Base-by-base conservation (phyloP, 371 early-diverging fungal species). In the Choanephora cucurbitarum region DNA sequence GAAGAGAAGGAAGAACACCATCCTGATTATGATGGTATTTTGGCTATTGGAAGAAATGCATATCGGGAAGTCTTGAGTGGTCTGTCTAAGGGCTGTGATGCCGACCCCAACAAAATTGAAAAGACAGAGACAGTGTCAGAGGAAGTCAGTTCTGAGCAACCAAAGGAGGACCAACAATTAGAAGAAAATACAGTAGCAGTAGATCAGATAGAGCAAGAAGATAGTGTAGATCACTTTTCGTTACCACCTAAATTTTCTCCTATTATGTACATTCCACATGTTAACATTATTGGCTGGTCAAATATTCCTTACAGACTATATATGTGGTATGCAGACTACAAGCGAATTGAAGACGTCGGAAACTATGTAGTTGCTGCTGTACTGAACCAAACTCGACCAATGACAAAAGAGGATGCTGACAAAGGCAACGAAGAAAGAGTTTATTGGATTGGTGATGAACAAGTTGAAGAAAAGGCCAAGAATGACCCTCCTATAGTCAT, bases 261-360 rank as follows among this genome's bases (percentile, higher is more conserved):
- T 40, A 62, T 88, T n/a, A 81, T 83, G 51, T 88, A 84, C 57
- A 72, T 88, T 48, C 86, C 82, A 28, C 84, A 83, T 56, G 72
- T 82, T 49, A 88, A 88, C 59, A 72, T 85, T 44, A 80, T 80
- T 57, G 88, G 88, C 34, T 85, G 86, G 85, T 66, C 67, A 31
- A 86, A 85, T 55, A 71, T 85, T 49, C 86, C 83, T 37, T 79
- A 83, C 51, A 75, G 84, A 60, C 42, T 86, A 32, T 83, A 73
- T 62, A 75, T 80, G 55, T 82, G 83, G 69, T 71, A 79, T 57
- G 78, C 80, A 46, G 83, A 83, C 46, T 80, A 83, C 40, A 75
- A 80, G 40, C 77, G 82, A 44, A 80, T 85, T 37, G 81, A 85
- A 14, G 72, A 75, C 8, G 70, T 84, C 23, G 84, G 85, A 2